Base-by-base conservation (phyloP, 2,329 filamentous ascomycete genomes). In the Cordyceps cicadae region DNA sequence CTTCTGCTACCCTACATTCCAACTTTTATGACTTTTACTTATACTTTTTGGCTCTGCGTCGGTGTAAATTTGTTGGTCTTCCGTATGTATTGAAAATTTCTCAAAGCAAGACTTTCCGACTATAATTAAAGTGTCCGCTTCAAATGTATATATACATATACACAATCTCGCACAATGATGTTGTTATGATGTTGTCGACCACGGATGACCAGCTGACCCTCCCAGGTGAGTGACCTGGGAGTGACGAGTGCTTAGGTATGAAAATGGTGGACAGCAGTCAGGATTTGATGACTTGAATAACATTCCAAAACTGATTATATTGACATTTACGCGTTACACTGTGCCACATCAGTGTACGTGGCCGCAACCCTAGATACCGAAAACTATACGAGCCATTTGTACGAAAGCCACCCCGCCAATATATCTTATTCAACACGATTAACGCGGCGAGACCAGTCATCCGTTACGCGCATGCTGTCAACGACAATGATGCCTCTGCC, bases 401-500 rank as follows among this genome's bases (percentile, higher is more conserved):
- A n/a, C 45, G 46, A 32, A 32, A 39, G 4, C 15, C 41, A 45
- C 26, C 6, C 19, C 50, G 8, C 19, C n/a, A 7, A 7, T 5
- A 57, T 3, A 11, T 66, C 54, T 72, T 64, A 74, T 60, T 73
- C 72, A 45, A 64, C 65, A 52, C 89, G 89, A 69, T 87, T 86
- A 61, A 95, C 85, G 63, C 93, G 82, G 70, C 89, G 85, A 64
- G 82, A 81, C 88, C 92, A 97, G 74, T 97, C 93, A 67, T 97
- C 92, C 56, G 88, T 87, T 19, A 96, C 83, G 54, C 90, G 81
- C 65, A 87, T 80, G 37, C 87, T 88, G 72, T 97, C 93, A 3
- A 97, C 91, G 19, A 97, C 86, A 45, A 96, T 86, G 32, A 97
- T 87, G 4, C 91, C 90, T 70, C 94, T 88, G 17, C 93, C 93